Evolutionary conservation across 2,329 filamentous ascomycete species (phyloP), one percentile per base, ranked within the genome.

Genomic region (Fusarium sp.): DNA sequence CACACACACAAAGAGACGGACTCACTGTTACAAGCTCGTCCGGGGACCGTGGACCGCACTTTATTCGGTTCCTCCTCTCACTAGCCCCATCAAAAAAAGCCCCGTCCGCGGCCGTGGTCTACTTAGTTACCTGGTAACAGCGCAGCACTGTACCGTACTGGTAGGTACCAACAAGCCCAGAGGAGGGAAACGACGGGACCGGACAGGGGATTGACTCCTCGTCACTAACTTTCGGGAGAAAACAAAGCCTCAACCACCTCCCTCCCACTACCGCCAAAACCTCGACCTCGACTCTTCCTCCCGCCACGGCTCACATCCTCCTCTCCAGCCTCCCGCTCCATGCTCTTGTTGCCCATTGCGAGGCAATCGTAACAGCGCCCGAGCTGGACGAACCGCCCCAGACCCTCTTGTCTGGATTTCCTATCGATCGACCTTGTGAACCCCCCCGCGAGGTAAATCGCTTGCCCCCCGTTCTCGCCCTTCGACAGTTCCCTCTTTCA

Each of bases 161-260:
- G 16, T 57, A 33, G 35, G 58, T 50, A 47, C 45, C 42, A 47
- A 47, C 42, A 47, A 27, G n/a, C 40, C 6, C 20, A 20, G 42
- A 47, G 42, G 42, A 36, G 56, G 62, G 56, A 57, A 60, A 60
- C 58, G 56, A 54, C 79, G 78, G 75, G 79, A 82, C 79, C 78
- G 75, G 79, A 82, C 82, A 82, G 78, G 80, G 80, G 80, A 77
- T 72, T 29, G 33, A 61, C 69, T 72, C 61, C 72, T 65, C 75
- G 66, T 66, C 67, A 65, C 70, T 68, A 71, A 70, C 68, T 67
- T 60, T 68, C 35, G 35, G 56, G 73, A 75, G 79, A 84, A 84
- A 84, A 82, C 82, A 82, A 84, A 84, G 82, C 83, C 82, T 85
- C 83, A 83, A 79, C 76, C 76, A 80, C 81, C 73, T 81, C 54